Evolutionary conservation across 2,329 filamentous ascomycete species (phyloP).

Genomic region (Aspergillus aculeatinus): DNA sequence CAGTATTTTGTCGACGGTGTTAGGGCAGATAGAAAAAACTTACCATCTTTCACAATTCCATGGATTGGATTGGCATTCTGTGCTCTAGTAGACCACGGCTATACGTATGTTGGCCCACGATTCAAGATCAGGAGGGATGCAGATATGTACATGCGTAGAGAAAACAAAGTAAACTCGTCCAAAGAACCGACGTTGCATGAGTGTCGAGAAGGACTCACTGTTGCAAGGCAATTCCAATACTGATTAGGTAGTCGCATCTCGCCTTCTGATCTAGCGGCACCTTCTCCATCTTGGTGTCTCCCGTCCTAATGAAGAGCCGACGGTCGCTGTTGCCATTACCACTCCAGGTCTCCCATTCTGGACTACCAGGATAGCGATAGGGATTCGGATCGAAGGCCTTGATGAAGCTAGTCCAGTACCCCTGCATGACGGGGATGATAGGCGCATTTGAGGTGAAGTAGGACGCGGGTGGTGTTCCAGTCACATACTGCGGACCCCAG

Average conservation of each 20-base stretch:
- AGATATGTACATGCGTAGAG: background rate
- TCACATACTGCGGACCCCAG: slow-evolving; percentile 62
- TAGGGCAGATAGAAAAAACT: background rate
- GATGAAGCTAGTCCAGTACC: slow-evolving; percentile 75
- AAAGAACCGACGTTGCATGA: background rate
- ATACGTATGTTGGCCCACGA: too few relatives aligned
- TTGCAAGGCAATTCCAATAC: slow-evolving; percentile 49
- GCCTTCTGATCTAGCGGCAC: slow-evolving; percentile 41
- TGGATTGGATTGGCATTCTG: too few relatives aligned
- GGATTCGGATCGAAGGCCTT: slow-evolving; percentile 64
- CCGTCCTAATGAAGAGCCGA: slow-evolving; percentile 47
- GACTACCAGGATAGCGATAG: slow-evolving; percentile 46
- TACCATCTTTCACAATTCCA: background rate
- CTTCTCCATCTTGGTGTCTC: slow-evolving; percentile 48
- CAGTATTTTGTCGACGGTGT: background rate
- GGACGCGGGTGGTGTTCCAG: slow-evolving; percentile 51
- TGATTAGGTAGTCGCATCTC: slow-evolving; percentile 51
- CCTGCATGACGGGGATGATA: slow-evolving; percentile 63
- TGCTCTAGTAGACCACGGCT: too few relatives aligned
- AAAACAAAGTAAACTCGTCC: background rate
- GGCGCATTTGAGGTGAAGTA: slow-evolving; percentile 58
- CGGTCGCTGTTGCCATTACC: slow-evolving; percentile 30
- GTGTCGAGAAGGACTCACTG: slow-evolving; percentile 38
- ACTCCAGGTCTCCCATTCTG: slow-evolving; percentile 54
- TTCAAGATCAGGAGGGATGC: too few relatives aligned